Conservation (phyloP, 2,329 filamentous ascomycete species). For the Clonostachys rosea region DNA sequence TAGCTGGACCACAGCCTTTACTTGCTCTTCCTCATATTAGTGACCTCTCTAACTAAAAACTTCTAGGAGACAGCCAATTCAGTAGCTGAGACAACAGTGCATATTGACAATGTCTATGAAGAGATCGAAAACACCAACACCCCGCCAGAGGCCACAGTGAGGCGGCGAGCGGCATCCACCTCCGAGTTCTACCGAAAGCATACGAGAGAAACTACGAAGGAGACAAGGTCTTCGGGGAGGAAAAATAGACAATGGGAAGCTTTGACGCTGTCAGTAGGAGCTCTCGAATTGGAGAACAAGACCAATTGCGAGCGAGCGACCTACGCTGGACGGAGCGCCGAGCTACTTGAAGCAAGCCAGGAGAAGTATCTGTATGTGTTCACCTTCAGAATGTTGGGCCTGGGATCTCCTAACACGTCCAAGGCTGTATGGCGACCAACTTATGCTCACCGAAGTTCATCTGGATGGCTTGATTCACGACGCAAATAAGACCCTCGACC, state of each 20-base stretch:
- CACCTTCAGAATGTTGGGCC: neutral
- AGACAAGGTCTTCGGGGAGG: conserved; percentile 31
- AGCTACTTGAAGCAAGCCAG: conserved; percentile 76
- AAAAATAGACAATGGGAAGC: conserved; percentile 45
- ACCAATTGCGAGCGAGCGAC: conserved; percentile 5
- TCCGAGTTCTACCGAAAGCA: conserved; percentile 68
- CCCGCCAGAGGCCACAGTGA: conserved; percentile 62
- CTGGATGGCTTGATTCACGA: conserved; percentile 74
- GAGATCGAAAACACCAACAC: conserved; percentile 48
- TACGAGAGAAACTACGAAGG: conserved; percentile 41
- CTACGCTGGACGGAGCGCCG: conserved; percentile 47
- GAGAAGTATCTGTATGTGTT: conserved; percentile 73
- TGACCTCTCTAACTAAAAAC: neutral
- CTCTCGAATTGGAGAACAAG: conserved; percentile 13
- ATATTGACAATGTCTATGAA: conserved; percentile 55
- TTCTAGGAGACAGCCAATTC: conserved; percentile 45
- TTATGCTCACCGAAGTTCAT: conserved; percentile 76
- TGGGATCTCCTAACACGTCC: too few relatives aligned
- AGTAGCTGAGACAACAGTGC: conserved; percentile 41
- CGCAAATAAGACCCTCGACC: conserved; percentile 68
- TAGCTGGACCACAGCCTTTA: neutral
- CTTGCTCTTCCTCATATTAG: too few relatives aligned
- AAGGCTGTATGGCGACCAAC: conserved; percentile 75
- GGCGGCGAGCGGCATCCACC: conserved; percentile 67
- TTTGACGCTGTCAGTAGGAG: conserved; percentile 26